Evolutionary conservation across 257 asterid genomes (phyloP), one percentile per base, ranked within the genome.

Genomic region (Przewalskia tangutica): DNA sequence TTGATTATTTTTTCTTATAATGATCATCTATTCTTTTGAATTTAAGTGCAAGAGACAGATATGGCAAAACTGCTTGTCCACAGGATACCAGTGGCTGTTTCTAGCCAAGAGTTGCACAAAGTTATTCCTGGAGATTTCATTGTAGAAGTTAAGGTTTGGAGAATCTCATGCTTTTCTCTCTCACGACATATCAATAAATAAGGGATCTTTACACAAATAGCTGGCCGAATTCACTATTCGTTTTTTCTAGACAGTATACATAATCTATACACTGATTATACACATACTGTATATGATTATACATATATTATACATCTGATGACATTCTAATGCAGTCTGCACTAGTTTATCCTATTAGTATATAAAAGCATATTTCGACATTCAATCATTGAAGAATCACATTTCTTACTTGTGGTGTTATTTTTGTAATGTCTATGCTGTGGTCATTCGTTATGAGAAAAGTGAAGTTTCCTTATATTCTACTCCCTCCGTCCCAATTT

Each of bases 51-150:
- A 75, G 91, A 82, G 20, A 46, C 18, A 76, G 92, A 91, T 17
- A 44, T 68, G 83, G 85, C 89, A 13, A 92, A 89, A 86, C 82
- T 95, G 84, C 89, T 95, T 59, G 80, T 95, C 66, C 99, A 95
- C 77, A 87, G 91, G 87, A 91, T 95, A 73, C 98, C 99, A 16
- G 13, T 78, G 59, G 87, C 81, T 75, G 83, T 95, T 81, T 67
- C 18, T 55, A 80, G 83, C 83, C 67, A 88, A 38, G 42, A 38
- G 4, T 6, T 38, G 42, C 42, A 38, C 42, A 38, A 38, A 38
- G 4, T 38, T 38, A 84, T 95, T 84, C 90, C 93, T 56, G 98
- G 97, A 62, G 86, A 92, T 78, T 95, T 86, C 83, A 84, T 87
- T 42, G 51, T 93, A 78, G 90, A 95, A 89, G 82, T 88, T 73